A percentile compares a stretch with the other conserved stretches of the same genome.
phyloP scores from a whole-genome alignment of 345 rosid species.

The Combretum micranthum region DNA sequence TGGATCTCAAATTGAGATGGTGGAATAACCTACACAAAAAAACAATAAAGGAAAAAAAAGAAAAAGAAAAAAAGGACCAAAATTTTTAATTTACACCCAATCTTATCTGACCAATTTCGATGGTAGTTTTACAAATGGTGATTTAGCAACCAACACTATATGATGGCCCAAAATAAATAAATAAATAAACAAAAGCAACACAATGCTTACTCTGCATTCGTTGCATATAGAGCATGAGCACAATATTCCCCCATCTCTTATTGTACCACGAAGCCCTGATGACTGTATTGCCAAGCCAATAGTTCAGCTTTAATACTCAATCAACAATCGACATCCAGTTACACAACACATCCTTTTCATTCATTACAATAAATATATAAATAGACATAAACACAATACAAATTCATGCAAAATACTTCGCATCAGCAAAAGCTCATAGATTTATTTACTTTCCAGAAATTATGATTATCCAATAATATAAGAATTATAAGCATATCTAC shows the following conservation, averaged over 20 bases:
- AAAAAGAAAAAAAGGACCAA: conserved; percentile 9
- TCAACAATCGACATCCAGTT: neutral
- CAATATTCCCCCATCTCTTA: conserved; percentile 83
- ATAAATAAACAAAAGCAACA: neutral
- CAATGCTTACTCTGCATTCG: conserved; percentile 61
- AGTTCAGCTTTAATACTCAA: conserved; percentile 8
- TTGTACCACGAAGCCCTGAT: conserved; percentile 83
- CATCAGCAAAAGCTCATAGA: conserved; percentile 1
- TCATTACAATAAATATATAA: neutral
- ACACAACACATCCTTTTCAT: neutral
- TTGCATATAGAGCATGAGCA: conserved; percentile 83
- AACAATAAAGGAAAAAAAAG: conserved; percentile 4
- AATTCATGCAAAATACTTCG: neutral
- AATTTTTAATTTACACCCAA: neutral
- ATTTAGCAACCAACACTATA: too few relatives aligned
- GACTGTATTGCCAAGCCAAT: conserved; percentile 40
- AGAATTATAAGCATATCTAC: too few relatives aligned
- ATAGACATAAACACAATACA: neutral
- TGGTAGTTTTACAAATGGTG: too few relatives aligned
- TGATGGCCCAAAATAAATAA: too few relatives aligned
- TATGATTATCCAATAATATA: neutral
- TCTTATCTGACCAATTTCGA: too few relatives aligned
- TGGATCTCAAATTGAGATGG: conserved; percentile 98
- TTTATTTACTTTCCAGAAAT: neutral
- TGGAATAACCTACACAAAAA: conserved; percentile 64